A percentile compares a stretch with the other conserved stretches of the same genome.
Conservation (phyloP, 148 eudicot species). For the Heliamphora exappendiculata region DNA sequence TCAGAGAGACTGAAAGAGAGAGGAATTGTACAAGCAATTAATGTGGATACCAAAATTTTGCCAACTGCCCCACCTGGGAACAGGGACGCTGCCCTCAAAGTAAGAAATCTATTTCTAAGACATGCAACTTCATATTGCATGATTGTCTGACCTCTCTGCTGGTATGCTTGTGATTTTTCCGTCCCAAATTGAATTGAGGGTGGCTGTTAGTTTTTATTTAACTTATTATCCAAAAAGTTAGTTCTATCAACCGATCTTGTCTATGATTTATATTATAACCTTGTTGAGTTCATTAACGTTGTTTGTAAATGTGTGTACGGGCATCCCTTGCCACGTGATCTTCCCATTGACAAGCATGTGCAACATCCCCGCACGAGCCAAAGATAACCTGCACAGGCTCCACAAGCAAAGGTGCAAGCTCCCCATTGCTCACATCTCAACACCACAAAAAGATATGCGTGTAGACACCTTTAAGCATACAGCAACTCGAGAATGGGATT, state of each 20-base stretch:
- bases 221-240: background rate
- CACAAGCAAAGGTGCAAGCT: no score
- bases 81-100: slow-evolving; percentile 81
- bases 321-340: background rate
- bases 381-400: no score
- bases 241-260: background rate
- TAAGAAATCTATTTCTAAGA: slow-evolving; percentile 17
- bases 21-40: slow-evolving; percentile 81
- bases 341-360: background rate
- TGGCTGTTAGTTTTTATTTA: background rate
- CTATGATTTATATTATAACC: background rate
- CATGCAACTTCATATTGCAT: background rate
- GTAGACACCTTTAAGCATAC: background rate
- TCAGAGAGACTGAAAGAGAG: slow-evolving; percentile 77
- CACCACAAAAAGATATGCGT: no score
- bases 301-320: background rate
- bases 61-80: slow-evolving; percentile 87
- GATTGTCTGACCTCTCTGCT: background rate
- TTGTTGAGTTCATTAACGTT: background rate
- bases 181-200: background rate
- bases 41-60: slow-evolving; percentile 55
- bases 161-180: background rate
- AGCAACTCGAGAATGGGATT: no score
- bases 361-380: no score
- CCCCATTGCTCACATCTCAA: no score